Conservation (phyloP, 2,329 filamentous ascomycete species). For the Paraphoma chrysanthemicola region DNA sequence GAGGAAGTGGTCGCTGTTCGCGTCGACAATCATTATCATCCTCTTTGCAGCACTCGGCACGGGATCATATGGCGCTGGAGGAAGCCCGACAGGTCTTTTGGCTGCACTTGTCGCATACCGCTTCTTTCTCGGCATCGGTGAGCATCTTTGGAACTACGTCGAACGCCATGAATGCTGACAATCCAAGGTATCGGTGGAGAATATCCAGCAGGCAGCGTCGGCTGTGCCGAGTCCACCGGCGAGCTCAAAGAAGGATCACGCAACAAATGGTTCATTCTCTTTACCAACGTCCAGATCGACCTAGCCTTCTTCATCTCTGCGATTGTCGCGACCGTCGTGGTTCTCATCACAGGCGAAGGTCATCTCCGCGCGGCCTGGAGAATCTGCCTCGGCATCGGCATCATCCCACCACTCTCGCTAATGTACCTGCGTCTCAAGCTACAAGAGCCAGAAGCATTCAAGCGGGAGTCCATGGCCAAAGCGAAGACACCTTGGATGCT, state of each 20-base stretch:
- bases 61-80: constrained; percentile 77
- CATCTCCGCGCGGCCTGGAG: constrained; percentile 82
- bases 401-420: constrained; percentile 58
- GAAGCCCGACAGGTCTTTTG: constrained; percentile 73
- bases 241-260: constrained; percentile 80
- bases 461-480: constrained; percentile 58
- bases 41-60: constrained; percentile 82
- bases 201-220: constrained; percentile 84
- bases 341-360: constrained; percentile 60
- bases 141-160: background rate
- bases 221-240: constrained; percentile 81
- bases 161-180: constrained; percentile 4
- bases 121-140: constrained; percentile 71
- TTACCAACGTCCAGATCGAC: constrained; percentile 89
- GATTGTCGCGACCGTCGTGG: constrained; percentile 74
- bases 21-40: constrained; percentile 83
- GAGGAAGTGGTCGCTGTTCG: constrained; percentile 79
- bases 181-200: constrained; percentile 73
- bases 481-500: constrained; percentile 49
- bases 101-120: constrained; percentile 81
- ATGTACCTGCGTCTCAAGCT: constrained; percentile 66
- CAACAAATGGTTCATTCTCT: constrained; percentile 84
- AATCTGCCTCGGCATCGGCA: constrained; percentile 69
- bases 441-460: constrained; percentile 61
- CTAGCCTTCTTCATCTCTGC: constrained; percentile 82